Evolutionary conservation across 73 alveolate species (phyloP), one percentile per base, ranked within the genome.

Genomic region (Paramecium octaurelia): DNA sequence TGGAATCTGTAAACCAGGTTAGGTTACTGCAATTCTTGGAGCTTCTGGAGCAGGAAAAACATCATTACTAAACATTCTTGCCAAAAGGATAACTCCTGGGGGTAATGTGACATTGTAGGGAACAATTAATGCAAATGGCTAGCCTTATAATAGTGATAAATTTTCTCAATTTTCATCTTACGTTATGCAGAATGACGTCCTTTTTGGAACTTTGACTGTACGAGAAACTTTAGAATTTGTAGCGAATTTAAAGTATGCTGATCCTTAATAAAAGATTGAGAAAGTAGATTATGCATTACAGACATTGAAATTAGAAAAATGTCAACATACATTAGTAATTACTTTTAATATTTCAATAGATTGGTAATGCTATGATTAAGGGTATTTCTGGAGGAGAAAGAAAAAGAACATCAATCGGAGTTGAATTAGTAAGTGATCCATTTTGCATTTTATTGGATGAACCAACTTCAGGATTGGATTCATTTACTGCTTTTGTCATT

Each of bases 31-130:
- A 5, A 97, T 97, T 59, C 85, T 97, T 77, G 99, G 99, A n/a
- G 98, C 99, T 12, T 95, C 98, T 40, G 99, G 99, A 27, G 99
- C 99, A 16, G 99, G 99, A 14, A 97, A 97, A 88, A 97, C 99
- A 2, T 94, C 99, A 6, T 90, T 97, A 48, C 92, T 97, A 58
- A 97, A 97, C 88, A 86, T 90, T 20, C 43, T 97, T 27, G 97
- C 99, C 10, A 97, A 97, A 16, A 96, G 97, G 92, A 83, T 83
- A 6, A 95, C 80, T 23, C 57, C 90, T 34, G 85, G 96, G 0
- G 76, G 88, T 43, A 86, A 95, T 71, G 97, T 97, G 8, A 85
- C 31, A 40, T 93, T 96, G 58, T 31, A 69, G 24, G 99, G 99
- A 23, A 87, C 95, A 46, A 86, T 97, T 34, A 58, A 16, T 58